Evolutionary conservation across 345 rosid species (phyloP).

Genomic region (Cardamine resedifolia): DNA sequence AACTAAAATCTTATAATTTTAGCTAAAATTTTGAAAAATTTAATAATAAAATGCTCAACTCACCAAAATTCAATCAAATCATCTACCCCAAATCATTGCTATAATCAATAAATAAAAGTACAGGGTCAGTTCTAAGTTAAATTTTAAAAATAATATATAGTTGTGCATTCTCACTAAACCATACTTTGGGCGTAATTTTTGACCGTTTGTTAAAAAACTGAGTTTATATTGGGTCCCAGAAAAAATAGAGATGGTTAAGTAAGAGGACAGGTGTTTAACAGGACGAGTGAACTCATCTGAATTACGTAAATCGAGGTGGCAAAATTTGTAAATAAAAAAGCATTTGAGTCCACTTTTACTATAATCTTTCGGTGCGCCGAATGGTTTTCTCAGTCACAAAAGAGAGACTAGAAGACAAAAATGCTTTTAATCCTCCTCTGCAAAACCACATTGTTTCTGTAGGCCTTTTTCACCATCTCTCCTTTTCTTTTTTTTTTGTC

Average conservation of each 20-base stretch:
- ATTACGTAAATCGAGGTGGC: conserved; percentile 35
- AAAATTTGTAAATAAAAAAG: conserved; percentile 14
- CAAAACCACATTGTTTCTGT: conserved; percentile 2
- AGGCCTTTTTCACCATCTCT: too few species aligned
- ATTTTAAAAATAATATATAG: not conserved
- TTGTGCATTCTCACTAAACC: not conserved
- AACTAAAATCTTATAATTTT: too few species aligned
- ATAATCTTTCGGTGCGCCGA: conserved; percentile 32
- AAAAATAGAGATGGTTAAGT: not conserved
- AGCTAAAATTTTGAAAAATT: too few species aligned
- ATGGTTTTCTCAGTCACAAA: not conserved
- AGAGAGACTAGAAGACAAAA: conserved; percentile 25
- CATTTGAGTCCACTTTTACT: conserved; percentile 14
- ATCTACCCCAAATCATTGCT: too few species aligned
- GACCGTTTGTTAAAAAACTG: conserved; percentile 30
- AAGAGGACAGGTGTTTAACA: conserved; percentile 25
- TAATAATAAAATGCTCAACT: too few species aligned
- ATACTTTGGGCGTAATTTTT: not conserved
- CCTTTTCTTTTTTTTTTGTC: not conserved
- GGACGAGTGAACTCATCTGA: conserved; percentile 11
- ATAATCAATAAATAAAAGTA: not conserved
- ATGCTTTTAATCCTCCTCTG: conserved; percentile 7
- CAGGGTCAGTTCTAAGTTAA: not conserved
- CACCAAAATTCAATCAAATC: too few species aligned
- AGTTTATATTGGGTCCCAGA: not conserved